Evolutionary conservation across 129 eudicot genomes (phyloP), one percentile per base, ranked within the genome.

Genomic region (Helianthus annuus): DNA sequence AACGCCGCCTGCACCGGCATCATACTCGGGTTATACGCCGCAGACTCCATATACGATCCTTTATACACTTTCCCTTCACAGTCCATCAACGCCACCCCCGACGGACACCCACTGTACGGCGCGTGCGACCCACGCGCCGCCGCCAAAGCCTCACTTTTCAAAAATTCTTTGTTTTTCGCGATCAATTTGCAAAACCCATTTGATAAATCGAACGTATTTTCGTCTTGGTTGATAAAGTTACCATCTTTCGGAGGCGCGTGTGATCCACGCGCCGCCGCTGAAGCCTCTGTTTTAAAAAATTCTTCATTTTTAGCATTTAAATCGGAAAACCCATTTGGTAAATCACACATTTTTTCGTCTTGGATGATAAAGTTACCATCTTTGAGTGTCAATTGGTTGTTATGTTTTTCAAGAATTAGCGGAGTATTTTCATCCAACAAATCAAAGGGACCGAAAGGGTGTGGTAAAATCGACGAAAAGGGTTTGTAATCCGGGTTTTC

Each of bases 1-100:
- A 90, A 14, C 58, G 98, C 97, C 64, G 97, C 97, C 84, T 93
- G 96, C 5, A 82, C 96, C 15, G 98, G 97, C 77, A 90, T 88
- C 55, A 93, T 63, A 29, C 98, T 93, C 3, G 98, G 98, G 27
- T 93, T 93, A 82, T 84, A 87, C 5, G 98, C 98, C 0, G 98
- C 98, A 19, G 97, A 90, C 68, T 93, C 97, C 72, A 72, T 79
- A 60, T 93, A 93, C 13, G 87, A 87, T 0, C 98, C 98, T 12
- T 56, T 85, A 34, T 78, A 85, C 71, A 93, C 72, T 0, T 56
- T 85, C 46, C 98, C 97, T 66, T 85, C 84, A 15, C 72, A 73
- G 75, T 90, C 97, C 90, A 87, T 84, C 66, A 93, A 66, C 2
- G 97, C 97, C 29, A 93, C 89, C 15, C 98, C 96, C 4, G 98